Conservation (phyloP, 2,329 filamentous ascomycete genomes). For the Trichophyton mentagrophytes region DNA sequence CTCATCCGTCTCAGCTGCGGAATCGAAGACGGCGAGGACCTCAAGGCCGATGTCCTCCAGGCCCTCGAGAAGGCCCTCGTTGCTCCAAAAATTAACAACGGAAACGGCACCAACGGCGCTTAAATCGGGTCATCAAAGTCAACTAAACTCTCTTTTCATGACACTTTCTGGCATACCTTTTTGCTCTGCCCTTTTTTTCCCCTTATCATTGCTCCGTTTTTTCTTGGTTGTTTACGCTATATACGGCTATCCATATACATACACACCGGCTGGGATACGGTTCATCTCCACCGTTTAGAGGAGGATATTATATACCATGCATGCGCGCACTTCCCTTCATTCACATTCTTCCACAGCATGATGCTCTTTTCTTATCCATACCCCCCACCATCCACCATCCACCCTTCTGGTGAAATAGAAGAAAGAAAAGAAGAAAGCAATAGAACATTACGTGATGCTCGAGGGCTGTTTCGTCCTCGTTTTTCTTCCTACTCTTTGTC, state of each 20-base stretch:
- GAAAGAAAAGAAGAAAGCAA: background rate
- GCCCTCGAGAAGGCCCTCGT: slow-evolving; percentile 67
- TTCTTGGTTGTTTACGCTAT: background rate
- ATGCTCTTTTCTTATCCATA: background rate
- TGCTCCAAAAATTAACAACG: slow-evolving; percentile 35
- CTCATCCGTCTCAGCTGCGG: slow-evolving; percentile 87
- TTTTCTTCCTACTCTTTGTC: no score
- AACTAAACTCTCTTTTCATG: background rate
- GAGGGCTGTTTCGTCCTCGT: no score
- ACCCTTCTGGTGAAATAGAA: background rate
- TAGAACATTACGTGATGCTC: background rate
- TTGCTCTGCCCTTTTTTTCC: background rate
- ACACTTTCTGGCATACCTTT: background rate
- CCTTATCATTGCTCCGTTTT: background rate
- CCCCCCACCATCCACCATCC: no score
- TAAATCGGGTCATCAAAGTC: background rate
- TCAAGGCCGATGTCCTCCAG: slow-evolving; percentile 67
- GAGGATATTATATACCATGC: background rate
- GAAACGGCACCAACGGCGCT: slow-evolving; percentile 9
- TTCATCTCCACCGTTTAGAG: background rate
- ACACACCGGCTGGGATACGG: background rate
- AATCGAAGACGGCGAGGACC: slow-evolving; percentile 77
- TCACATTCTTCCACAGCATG: background rate
- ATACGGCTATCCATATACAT: background rate
- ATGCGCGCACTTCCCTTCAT: background rate